Evolutionary conservation across 164 flowering plant genomes (phyloP).

Genomic region (Stephania cephalantha): DNA sequence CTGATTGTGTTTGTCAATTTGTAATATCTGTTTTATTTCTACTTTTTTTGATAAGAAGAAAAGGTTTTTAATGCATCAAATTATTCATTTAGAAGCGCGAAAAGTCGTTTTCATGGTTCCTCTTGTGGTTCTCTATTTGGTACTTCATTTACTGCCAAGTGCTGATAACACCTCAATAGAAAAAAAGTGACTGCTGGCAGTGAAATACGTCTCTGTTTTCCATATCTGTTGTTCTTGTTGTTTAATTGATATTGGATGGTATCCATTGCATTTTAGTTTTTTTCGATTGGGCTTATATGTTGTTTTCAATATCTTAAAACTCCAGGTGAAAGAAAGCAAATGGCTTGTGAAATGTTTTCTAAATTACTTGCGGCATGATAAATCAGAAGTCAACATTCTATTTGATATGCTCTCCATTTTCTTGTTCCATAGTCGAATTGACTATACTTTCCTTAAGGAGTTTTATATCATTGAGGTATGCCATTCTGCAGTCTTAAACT

Average conservation of each 20-base stretch:
- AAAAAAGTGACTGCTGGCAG: too few relatives aligned
- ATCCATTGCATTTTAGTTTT: background rate
- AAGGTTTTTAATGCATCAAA: too few relatives aligned
- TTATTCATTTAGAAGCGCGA: too few relatives aligned
- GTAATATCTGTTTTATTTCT: too few relatives aligned
- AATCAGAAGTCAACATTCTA: constrained; percentile 76
- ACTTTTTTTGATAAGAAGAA: too few relatives aligned
- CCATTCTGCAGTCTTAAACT: background rate
- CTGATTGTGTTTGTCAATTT: too few relatives aligned
- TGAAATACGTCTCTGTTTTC: too few relatives aligned
- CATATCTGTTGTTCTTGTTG: background rate
- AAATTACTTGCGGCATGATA: constrained; percentile 89
- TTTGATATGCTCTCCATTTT: constrained; percentile 95
- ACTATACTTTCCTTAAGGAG: constrained; percentile 96
- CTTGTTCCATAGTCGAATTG: constrained; percentile 78
- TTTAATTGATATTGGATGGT: background rate
- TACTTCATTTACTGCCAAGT: too few relatives aligned
- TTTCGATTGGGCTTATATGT: background rate
- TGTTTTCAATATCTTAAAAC: background rate
- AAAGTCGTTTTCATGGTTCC: too few relatives aligned
- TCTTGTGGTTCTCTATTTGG: too few relatives aligned
- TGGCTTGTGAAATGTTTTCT: constrained; percentile 99
- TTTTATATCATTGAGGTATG: constrained; percentile 92
- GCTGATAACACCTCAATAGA: too few relatives aligned
- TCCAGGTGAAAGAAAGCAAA: constrained; percentile 99